Conservation (phyloP, 371 early-diverging fungal species). For the Polyrhizophydium stewartii region DNA sequence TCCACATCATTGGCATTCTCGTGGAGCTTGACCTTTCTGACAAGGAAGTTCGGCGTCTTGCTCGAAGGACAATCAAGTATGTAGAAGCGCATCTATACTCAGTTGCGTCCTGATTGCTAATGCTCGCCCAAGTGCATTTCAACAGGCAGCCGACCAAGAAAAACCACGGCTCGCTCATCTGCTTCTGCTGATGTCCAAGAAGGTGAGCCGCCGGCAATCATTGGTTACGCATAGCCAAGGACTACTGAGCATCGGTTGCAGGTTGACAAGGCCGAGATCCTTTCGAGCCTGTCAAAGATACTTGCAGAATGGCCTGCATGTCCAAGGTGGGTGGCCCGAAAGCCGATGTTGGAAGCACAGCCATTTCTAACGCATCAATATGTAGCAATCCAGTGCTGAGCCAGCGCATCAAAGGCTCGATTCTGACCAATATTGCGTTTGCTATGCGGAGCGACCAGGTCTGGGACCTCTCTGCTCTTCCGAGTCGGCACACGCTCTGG, state of each 20-base stretch:
- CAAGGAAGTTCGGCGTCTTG: not conserved
- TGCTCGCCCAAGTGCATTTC: not conserved
- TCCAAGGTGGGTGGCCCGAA: no score
- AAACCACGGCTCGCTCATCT: not conserved
- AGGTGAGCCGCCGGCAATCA: not conserved
- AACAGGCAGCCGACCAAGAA: not conserved
- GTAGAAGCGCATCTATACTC: not conserved
- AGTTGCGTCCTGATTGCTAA: no score
- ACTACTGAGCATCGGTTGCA: not conserved
- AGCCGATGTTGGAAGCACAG: no score
- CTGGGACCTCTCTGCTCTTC: not conserved
- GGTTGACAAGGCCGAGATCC: not conserved
- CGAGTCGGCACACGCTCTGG: no score
- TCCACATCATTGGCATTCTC: not conserved
- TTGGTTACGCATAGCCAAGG: no score
- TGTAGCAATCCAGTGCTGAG: not conserved
- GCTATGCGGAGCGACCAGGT: slow-evolving; percentile 1
- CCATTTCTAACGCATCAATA: not conserved
- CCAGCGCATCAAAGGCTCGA: not conserved
- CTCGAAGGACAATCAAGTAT: not conserved
- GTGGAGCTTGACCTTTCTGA: not conserved
- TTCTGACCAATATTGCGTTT: slow-evolving; percentile 1
- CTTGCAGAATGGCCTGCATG: no score
- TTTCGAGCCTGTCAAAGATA: not conserved
- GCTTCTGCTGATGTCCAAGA: not conserved